phyloP scores from a whole-genome alignment of 2,329 filamentous ascomycete species.

The Cylindrodendrum hubeiense region DNA sequence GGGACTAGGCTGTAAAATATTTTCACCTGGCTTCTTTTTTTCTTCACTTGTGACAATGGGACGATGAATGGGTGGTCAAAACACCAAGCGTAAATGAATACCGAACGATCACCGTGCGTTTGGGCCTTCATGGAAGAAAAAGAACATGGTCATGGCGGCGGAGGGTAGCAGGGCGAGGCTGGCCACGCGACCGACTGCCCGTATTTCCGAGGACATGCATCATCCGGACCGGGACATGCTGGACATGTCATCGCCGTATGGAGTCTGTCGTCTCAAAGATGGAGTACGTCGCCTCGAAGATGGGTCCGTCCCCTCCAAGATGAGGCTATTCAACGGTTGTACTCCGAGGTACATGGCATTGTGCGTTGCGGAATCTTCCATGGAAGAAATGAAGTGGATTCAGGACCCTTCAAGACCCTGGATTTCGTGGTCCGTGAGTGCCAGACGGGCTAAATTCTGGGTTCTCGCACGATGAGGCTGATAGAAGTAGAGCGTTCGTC shows the following conservation, averaged over 20 bases:
- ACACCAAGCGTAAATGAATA: neutral
- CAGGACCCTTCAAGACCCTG: slow-evolving; percentile 8
- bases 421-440: slow-evolving; percentile 17
- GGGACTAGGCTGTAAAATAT: neutral
- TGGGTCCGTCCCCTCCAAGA: neutral
- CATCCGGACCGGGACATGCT: slow-evolving; percentile 11
- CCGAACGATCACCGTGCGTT: slow-evolving; percentile 10
- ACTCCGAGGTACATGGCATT: slow-evolving; percentile 15
- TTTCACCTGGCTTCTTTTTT: neutral
- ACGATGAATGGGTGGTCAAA: neutral
- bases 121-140: neutral
- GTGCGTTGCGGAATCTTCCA: slow-evolving; percentile 7
- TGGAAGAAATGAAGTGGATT: slow-evolving; percentile 11
- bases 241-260: neutral
- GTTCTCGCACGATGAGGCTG: slow-evolving; percentile 23
- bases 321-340: slow-evolving; percentile 8
- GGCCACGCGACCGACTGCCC: slow-evolving; percentile 9
- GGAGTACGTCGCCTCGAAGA: slow-evolving; percentile 2
- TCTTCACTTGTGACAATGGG: neutral
- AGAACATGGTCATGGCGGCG: slow-evolving; percentile 4
- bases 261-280: slow-evolving; percentile 1
- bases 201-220: neutral
- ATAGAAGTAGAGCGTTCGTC: slow-evolving; percentile 3
- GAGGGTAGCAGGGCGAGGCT: neutral
- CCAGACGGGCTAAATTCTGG: neutral